Base-by-base conservation (phyloP, 768 basidiomycete genomes). In the Boletus rubroflammeus region DNA sequence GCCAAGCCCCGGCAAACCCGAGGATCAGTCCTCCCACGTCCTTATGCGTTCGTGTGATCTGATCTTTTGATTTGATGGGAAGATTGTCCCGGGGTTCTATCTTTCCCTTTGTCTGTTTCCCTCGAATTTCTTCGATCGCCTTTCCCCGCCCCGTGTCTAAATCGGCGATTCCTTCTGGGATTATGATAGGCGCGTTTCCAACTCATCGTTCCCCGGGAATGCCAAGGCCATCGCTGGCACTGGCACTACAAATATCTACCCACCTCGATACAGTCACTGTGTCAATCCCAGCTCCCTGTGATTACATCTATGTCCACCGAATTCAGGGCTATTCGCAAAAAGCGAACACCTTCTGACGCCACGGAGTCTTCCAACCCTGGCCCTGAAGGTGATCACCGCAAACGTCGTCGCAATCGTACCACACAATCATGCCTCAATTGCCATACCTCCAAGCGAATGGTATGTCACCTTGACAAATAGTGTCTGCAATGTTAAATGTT, bases 401-500 rank as follows among this genome's bases (percentile, higher is more conserved):
- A 81, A 60, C 75, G 79, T 69, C 80, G 84, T 58, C 83, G 86
- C 42, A 88, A 88, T 64, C 80, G 86, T 49, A 86, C 84, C 6
- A 88, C 85, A 3, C 85, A 86, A 58, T 86, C 85, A 56, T 88
- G 86, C 61, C 72, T 87, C 28, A 86, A 86, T 57, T 88, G 86
- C 59, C 85, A 87, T 57, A 81, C 83, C 25, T 86, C 86, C 8
- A 87, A 88, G 61, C 76, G 86, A 50, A 86, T 86, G 85, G 86
- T 86, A 65, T 51, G 72, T 62, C 11, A 19, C 35, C 21, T 26
- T 8, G 15, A 17, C 42, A 21, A 14, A 34, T 35, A 23, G 4
- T 19, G 6, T 50, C 31, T 28, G 7, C 42, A 26, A 36, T 43
- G 31, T 23, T 29, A 14, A 23, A 48, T 40, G 15, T 25, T 11